Evolutionary conservation across 345 rosid species (phyloP).

Genomic region (Cardiospermum halicacabum): DNA sequence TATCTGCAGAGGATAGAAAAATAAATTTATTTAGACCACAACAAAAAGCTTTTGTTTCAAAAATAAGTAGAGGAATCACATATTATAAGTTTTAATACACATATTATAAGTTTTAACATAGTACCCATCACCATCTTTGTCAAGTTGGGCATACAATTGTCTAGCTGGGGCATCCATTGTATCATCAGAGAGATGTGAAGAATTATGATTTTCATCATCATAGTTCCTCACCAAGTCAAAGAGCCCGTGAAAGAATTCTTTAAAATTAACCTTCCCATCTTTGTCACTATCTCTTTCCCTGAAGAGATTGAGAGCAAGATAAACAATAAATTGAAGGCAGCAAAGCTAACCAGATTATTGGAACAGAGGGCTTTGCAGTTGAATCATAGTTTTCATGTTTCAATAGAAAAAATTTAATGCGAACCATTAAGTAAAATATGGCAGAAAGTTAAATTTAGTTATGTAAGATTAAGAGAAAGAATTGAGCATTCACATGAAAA

Average conservation of each 20-base stretch:
- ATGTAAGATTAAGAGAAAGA: no score
- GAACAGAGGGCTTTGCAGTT: no score
- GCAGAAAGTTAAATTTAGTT: no score
- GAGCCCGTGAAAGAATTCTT: conserved; percentile 86
- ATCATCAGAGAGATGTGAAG: conserved; percentile 57
- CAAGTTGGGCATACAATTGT: conserved; percentile 69
- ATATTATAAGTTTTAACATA: conserved; percentile 1
- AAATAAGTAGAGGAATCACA: background rate
- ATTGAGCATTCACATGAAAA: no score
- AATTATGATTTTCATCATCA: conserved; percentile 68
- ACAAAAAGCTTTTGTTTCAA: conserved; percentile 13
- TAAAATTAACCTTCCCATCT: conserved; percentile 79
- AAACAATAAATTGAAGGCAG: conserved; percentile 8
- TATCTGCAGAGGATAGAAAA: conserved; percentile 36
- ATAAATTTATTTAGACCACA: conserved; percentile 9
- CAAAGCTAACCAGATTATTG: no score
- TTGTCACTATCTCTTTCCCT: conserved; percentile 94
- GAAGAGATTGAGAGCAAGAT: conserved; percentile 14
- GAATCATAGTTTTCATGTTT: no score
- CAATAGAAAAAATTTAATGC: no score
- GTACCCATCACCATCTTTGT: conserved; percentile 92
- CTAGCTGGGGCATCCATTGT: conserved; percentile 73
- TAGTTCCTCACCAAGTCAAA: conserved; percentile 87
- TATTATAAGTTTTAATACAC: conserved; percentile 1
- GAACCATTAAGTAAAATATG: no score